phyloP scores from a whole-genome alignment of 192 early-diverging fungal genomes.

The Neocallimastix lanati region DNA sequence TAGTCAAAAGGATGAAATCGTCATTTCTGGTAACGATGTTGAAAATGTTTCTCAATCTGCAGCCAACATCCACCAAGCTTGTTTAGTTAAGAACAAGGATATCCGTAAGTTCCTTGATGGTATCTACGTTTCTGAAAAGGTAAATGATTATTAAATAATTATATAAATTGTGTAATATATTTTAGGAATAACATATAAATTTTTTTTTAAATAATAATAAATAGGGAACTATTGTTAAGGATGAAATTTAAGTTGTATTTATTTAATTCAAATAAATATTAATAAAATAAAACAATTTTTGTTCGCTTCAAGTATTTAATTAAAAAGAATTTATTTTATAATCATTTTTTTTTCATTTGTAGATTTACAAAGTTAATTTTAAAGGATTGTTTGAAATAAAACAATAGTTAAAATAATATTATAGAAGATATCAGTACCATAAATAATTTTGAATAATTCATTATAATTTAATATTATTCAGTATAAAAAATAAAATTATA shows the following conservation, averaged over 20 bases:
- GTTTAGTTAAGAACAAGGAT: slow-evolving; percentile 95
- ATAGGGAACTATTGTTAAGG: slow-evolving; percentile 34
- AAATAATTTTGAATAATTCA: too few species aligned
- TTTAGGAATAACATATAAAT: too few species aligned
- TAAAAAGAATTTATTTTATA: too few species aligned
- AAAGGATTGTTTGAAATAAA: too few species aligned
- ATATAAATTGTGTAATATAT: too few species aligned
- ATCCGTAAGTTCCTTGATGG: slow-evolving; percentile 99
- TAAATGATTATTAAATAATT: too few species aligned
- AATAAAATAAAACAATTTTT: not conserved
- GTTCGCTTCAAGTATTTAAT: not conserved
- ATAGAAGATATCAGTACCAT: too few species aligned
- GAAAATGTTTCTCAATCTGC: slow-evolving; percentile 88
- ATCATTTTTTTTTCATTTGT: too few species aligned
- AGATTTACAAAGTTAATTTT: too few species aligned
- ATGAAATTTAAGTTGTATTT: slow-evolving; percentile 8
- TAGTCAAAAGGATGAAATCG: slow-evolving; percentile 84
- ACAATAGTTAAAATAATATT: too few species aligned
- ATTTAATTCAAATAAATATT: not conserved
- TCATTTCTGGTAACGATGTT: slow-evolving; percentile 82
- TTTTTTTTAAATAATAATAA: not conserved
- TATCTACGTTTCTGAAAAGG: slow-evolving; percentile 86
- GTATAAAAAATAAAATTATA: too few species aligned
- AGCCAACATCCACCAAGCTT: slow-evolving; percentile 88
- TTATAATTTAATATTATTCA: too few species aligned